phyloP scores from a whole-genome alignment of 805 yeast genomes.

The Suhomyces sp. region DNA sequence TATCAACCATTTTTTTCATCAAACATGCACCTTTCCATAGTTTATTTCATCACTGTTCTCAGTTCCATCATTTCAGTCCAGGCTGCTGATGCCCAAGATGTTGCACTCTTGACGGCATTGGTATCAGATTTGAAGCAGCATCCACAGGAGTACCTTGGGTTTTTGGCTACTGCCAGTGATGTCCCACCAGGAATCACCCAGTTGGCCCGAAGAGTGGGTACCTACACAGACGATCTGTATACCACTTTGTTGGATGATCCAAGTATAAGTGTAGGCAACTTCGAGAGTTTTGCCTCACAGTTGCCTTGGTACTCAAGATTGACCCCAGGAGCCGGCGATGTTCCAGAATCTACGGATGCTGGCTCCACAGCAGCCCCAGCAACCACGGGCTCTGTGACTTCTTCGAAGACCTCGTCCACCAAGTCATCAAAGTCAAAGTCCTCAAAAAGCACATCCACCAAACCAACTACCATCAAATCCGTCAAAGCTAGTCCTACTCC shows the following conservation, averaged over 20 bases:
- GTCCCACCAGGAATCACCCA: constrained; percentile 29
- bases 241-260: constrained; percentile 38
- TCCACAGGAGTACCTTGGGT: constrained; percentile 30
- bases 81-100: constrained; percentile 19
- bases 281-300: constrained; percentile 33
- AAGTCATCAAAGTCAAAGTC: not conserved
- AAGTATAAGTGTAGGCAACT: constrained; percentile 20
- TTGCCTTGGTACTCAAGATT: constrained; percentile 39
- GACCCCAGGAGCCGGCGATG: constrained; percentile 12
- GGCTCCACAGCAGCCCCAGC: constrained; percentile 1
- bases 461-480: constrained; percentile 8
- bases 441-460: constrained; percentile 9
- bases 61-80: too few relatives aligned
- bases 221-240: constrained; percentile 46
- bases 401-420: too few relatives aligned
- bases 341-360: constrained; percentile 6
- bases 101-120: constrained; percentile 35
- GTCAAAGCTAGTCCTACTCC: not conserved
- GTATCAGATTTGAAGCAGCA: constrained; percentile 35
- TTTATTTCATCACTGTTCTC: constrained; percentile 12
- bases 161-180: constrained; percentile 24
- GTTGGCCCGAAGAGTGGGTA: constrained; percentile 30
- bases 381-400: constrained; percentile 5
- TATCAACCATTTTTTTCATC: not conserved
- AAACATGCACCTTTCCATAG: not conserved